Base-by-base conservation (phyloP, 2,329 filamentous ascomycete species). In the Fusarium mexicanum region DNA sequence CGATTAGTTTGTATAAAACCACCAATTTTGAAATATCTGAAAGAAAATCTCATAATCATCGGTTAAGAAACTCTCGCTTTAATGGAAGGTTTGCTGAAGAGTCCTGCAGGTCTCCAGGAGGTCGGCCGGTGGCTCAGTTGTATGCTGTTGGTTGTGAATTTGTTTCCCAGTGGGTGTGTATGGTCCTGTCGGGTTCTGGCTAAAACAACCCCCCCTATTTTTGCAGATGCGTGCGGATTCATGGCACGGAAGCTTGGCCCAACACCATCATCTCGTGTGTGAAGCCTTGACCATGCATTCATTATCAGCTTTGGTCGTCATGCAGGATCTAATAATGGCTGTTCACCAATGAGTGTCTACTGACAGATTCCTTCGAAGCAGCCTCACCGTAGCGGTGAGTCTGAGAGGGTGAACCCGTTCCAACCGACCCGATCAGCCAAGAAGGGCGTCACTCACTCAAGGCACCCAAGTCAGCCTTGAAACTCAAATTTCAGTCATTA, bases 131-230 rank as follows among this genome's bases (percentile, higher is more conserved):
- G 11, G 17, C 8, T 17, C n/a, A 41, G 29, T 17, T 35, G 16
- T 33, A 26, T 38, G n/a, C 37, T 48, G 47, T 69, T 69, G 57
- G 64, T 22, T 40, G 47, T 16, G 14, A 63, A 47, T 24, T 20
- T 26, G 17, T 29, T 50, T 29, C 24, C 37, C 35, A 29, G 37
- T 40, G 48, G 33, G 63, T 55, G 48, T 57, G 47, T 29, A 20
- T 63, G 38, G 43, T 47, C 35, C 37, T 40, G 55, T 35, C 33
- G 33, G 33, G 14, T 46, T 35, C 51, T 66, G 48, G 38, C 64
- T 67, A 31, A 40, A 67, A 35, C 47, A 68, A 33, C 41, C 48
- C 64, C 33, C 66, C 66, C 64, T 69, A 63, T 69, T 58, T 63
- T 51, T 31, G 24, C 64, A 37, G 22, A 68, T n/a, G n/a, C 24